Base-by-base conservation (phyloP, 2,329 filamentous ascomycete genomes). In the Ilyonectria sp. region DNA sequence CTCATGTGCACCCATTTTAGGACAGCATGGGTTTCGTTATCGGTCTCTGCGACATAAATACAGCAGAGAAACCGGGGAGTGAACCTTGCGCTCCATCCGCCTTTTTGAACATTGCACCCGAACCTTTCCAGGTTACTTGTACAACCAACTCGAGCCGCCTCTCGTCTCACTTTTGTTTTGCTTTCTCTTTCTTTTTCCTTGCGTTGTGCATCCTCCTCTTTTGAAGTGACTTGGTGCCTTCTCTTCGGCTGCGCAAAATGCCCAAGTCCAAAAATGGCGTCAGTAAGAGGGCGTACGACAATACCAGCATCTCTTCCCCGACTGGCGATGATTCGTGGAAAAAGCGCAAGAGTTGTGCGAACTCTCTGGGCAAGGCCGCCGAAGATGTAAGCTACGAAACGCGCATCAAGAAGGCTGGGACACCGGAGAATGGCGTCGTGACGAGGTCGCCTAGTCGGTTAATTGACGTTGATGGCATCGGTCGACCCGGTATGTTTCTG, bases 401-500 rank as follows among this genome's bases (percentile, higher is more conserved):
- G 37, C n/a, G 13, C 35, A 21, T n/a, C 17, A 17, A 26, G 8
- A 43, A 44, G 31, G 13, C 29, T 43, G 19, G n/a, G 19, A 29
- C 19, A 15, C 19, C 13, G 17, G 53, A 10, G 35, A 44, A 40
- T 56, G 19, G 33, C 11, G 21, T n/a, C 8, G 19, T 29, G 53
- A 19, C 40, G 40, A n/a, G 40, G 40, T 71, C 86, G 6, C 86
- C 86, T 6, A 87, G 84, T 65, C 89, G 88, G 15, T 81, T 90
- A 43, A 89, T 91, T 70, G 88, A 90, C 76, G 88, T 87, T 71
- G 88, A 90, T 75, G 89, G 89, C 3, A 82, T 91, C 56, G 89
- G 87, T 75, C 83, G 88, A 60, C 88, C 89, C 4, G 89, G 87
- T 87, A 79, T 17, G 83, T 26, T 6, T 26, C 26, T 6, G 26